Conservation (phyloP, 257 asterid genomes). For the Orobanche coerulescens region DNA sequence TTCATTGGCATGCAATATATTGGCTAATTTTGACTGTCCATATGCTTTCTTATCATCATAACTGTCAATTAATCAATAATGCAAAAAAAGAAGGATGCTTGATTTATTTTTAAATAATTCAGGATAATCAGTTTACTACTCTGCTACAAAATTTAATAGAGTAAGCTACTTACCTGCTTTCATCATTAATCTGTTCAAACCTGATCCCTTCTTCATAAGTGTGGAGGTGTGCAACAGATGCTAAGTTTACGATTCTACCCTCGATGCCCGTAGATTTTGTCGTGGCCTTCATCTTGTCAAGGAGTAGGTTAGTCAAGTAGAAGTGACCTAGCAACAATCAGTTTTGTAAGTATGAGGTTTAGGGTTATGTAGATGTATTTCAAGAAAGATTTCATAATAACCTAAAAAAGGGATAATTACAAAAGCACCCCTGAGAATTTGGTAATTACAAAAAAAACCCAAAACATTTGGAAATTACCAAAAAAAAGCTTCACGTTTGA, state of each 20-base stretch:
- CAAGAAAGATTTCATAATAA: background rate
- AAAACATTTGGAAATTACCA: too few species aligned
- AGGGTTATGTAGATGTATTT: background rate
- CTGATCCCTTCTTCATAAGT: conserved; percentile 53
- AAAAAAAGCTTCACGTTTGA: too few species aligned
- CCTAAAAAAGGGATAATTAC: background rate
- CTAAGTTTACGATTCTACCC: conserved; percentile 78
- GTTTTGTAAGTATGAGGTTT: background rate
- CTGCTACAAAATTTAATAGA: background rate
- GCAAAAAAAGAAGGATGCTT: background rate
- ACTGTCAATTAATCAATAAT: conserved; percentile 28
- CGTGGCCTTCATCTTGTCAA: conserved; percentile 79
- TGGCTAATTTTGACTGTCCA: conserved; percentile 86
- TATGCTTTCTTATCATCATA: conserved; percentile 76
- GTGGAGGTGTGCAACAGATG: conserved; percentile 68
- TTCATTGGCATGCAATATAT: conserved; percentile 69
- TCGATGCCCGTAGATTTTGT: conserved; percentile 53
- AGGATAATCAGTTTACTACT: background rate
- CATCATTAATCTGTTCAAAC: conserved; percentile 53
- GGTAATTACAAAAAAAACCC: too few species aligned
- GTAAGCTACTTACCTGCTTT: conserved; percentile 36
- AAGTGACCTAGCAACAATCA: conserved; percentile 62
- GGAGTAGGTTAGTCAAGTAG: conserved; percentile 82
- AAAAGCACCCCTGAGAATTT: too few species aligned
- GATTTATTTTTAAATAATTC: background rate